These are phyloP conservation scores for Chrysophaeum taylorii DNA, from an alignment of 352 stramenopile genomes.

Conservation along the genomic window DNA sequence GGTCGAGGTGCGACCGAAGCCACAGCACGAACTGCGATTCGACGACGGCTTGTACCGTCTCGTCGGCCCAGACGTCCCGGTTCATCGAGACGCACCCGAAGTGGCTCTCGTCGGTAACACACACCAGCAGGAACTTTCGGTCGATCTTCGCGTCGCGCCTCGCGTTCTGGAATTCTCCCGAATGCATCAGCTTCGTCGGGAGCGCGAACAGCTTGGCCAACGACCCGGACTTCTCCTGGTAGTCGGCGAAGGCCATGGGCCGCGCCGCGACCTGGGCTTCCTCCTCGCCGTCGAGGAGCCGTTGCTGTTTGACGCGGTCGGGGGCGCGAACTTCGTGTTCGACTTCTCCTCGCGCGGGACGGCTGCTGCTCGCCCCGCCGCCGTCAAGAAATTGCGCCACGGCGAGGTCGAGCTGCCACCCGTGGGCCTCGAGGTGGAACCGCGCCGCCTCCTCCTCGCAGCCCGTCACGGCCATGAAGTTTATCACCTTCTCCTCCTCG, in stretches of 20 bases:
- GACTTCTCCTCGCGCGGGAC: constrained; percentile 13
- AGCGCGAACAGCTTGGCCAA: constrained; percentile 48
- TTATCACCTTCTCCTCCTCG: neutral
- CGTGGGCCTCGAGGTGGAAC: constrained; percentile 11
- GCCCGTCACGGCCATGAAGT: constrained; percentile 10
- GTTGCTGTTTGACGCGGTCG: constrained; percentile 14
- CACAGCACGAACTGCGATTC: constrained; percentile 86
- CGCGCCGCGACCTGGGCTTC: neutral
- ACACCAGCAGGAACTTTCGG: constrained; percentile 80
- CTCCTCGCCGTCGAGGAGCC: constrained; percentile 18
- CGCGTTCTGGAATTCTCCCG: constrained; percentile 45
- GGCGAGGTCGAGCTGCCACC: neutral
- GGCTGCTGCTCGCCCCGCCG: neutral
- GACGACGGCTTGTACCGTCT: constrained; percentile 80
- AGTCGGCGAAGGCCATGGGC: constrained; percentile 11
- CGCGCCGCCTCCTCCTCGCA: neutral
- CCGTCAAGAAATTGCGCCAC: constrained; percentile 18
- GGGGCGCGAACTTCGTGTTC: constrained; percentile 10
- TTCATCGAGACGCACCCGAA: constrained; percentile 89
- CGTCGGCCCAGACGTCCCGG: constrained; percentile 84
- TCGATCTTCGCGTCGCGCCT: constrained; percentile 60
- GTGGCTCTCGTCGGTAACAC: constrained; percentile 81
- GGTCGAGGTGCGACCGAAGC: constrained; percentile 44
- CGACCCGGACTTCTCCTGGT: constrained; percentile 8
- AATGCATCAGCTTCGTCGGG: constrained; percentile 44